Percentiles rank a stretch among this genome's conserved stretches.
phyloP scores from a whole-genome alignment of 2,329 filamentous ascomycete genomes.

The Trichoderma sp. region DNA sequence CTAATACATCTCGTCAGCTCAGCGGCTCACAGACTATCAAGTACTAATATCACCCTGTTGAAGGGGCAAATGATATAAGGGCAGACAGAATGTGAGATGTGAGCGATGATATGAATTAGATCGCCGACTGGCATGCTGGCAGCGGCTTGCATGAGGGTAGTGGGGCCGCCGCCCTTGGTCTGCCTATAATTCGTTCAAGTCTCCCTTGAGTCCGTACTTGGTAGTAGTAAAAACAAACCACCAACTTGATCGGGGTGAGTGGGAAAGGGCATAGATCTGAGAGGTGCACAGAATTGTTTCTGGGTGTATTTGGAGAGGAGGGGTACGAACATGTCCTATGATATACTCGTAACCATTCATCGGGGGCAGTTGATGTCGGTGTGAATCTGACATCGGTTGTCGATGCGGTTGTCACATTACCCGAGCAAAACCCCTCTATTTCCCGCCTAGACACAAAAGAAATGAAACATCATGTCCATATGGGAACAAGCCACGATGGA shows the following conservation, averaged over 20 bases:
- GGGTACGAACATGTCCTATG: not conserved
- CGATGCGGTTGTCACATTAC: not conserved
- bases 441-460: not conserved
- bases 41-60: not conserved
- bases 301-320: not conserved
- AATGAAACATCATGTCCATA: not conserved
- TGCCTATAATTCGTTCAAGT: not conserved
- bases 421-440: not conserved
- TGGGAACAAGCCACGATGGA: not conserved
- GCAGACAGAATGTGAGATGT: slow-evolving; percentile 23
- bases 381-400: not conserved
- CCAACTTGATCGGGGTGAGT: not conserved
- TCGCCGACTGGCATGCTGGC: slow-evolving; percentile 24
- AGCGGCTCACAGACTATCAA: not conserved
- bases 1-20: not conserved
- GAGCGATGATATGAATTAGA: slow-evolving; percentile 21
- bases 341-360: not conserved
- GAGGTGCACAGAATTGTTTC: not conserved
- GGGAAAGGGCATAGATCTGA: not conserved
- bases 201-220: slow-evolving; percentile 13
- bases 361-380: not conserved
- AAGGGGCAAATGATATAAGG: not conserved
- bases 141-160: slow-evolving; percentile 15
- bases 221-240: slow-evolving; percentile 6
- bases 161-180: slow-evolving; percentile 16